phyloP scores from a whole-genome alignment of 768 basidiomycete species.

The Collybia mongolica region DNA sequence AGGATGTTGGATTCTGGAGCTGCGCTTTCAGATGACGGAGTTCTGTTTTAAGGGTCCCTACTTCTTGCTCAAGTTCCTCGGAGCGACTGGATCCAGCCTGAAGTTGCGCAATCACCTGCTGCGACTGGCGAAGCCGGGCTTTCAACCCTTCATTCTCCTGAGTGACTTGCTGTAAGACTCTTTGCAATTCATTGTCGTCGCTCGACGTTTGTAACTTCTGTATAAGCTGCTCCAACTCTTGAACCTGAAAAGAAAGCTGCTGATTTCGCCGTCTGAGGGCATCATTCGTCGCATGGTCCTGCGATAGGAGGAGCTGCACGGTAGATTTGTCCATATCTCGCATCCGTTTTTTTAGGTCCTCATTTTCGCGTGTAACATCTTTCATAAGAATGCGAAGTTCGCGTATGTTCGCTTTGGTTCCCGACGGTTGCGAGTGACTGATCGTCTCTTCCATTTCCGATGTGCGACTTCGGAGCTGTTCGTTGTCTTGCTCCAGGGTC shows the following conservation, averaged over 20 bases:
- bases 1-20: constrained; percentile 4
- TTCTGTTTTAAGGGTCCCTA: constrained; percentile 11
- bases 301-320: constrained; percentile 30
- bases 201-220: constrained; percentile 27
- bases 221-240: constrained; percentile 30
- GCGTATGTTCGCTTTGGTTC: constrained; percentile 22
- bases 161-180: constrained; percentile 24
- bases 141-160: constrained; percentile 36
- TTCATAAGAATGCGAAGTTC: constrained; percentile 35
- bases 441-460: constrained; percentile 31
- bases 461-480: constrained; percentile 24
- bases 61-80: constrained; percentile 8
- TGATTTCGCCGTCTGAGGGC: constrained; percentile 31
- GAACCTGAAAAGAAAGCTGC: constrained; percentile 25
- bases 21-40: constrained; percentile 10
- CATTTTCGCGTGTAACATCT: constrained; percentile 41
- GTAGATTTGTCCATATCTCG: constrained; percentile 35
- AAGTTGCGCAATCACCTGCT: constrained; percentile 1
- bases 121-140: constrained; percentile 25
- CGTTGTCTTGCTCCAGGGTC: constrained; percentile 25
- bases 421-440: constrained; percentile 17
- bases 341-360: constrained; percentile 30
- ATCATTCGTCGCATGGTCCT: constrained; percentile 28
- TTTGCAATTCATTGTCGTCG: constrained; percentile 21
- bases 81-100: constrained; percentile 3